Percentiles rank a stretch among this genome's conserved stretches.
Conservation (phyloP, 1,139 yeast genomes). For the Nakaseomyces delphensis region DNA sequence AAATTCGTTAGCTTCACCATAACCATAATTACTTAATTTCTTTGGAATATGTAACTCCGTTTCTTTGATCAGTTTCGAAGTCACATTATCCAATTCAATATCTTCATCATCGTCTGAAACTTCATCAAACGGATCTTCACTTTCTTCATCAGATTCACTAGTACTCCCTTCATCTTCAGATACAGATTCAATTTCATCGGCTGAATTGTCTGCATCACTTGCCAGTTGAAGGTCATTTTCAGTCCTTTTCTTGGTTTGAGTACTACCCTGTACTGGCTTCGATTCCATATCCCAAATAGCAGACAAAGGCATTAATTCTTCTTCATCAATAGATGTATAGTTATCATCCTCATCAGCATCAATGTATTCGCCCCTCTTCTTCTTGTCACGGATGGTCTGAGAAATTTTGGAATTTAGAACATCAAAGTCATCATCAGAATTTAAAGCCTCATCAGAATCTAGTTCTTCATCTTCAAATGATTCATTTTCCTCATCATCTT, state of each 20-base stretch:
- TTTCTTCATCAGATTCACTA: slow-evolving; percentile 23
- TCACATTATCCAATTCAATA: slow-evolving; percentile 33
- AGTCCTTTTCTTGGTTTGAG: slow-evolving; percentile 39
- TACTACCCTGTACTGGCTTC: slow-evolving; percentile 22
- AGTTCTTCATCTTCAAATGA: slow-evolving; percentile 60
- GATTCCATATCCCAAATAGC: slow-evolving; percentile 85
- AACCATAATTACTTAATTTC: slow-evolving; percentile 40
- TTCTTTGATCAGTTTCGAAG: slow-evolving; percentile 27
- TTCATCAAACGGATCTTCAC: slow-evolving; percentile 34
- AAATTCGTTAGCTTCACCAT: slow-evolving; percentile 58
- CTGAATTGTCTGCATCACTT: slow-evolving; percentile 15
- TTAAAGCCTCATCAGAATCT: slow-evolving; percentile 70
- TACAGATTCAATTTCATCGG: slow-evolving; percentile 21
- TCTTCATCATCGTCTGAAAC: slow-evolving; percentile 34
- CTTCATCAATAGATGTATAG: slow-evolving; percentile 54
- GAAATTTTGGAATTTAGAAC: slow-evolving; percentile 58
- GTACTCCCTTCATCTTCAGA: slow-evolving; percentile 25
- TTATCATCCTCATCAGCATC: slow-evolving; percentile 40
- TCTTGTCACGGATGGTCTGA: slow-evolving; percentile 55
- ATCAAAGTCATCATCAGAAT: slow-evolving; percentile 68
- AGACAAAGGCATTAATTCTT: slow-evolving; percentile 64
- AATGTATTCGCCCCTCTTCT: slow-evolving; percentile 32
- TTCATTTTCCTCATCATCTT: slow-evolving; percentile 31
- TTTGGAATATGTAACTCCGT: slow-evolving; percentile 35
- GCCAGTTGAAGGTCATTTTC: slow-evolving; percentile 15